Evolutionary conservation across 202 grass and related monocot species (phyloP), one percentile per base, ranked within the genome.

Genomic region (Schoenoplectus tabernaemontani): DNA sequence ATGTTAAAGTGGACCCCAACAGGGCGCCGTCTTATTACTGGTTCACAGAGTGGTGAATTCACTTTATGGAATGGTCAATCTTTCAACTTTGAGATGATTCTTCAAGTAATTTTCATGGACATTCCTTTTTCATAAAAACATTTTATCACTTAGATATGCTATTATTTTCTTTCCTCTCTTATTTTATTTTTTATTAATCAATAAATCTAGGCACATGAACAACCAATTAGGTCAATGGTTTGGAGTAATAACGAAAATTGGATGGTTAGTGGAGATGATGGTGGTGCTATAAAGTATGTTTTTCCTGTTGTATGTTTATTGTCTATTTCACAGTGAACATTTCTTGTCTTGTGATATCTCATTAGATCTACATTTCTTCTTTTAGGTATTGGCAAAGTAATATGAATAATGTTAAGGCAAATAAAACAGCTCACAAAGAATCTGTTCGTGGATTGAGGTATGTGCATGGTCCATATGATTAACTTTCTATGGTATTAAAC

Each of bases 41-140:
- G 96, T 76, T 99, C 96, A 53, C 89, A 94, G 22, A 99, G 96
- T 54, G 96, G 96, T 76, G 96, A 99, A 87, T 99, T 99, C 73
- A 99, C 96, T 46, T 76, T 99, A 60, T 99, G 96, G 96, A 99
- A 99, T 91, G 96, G 96, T 5, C 96, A 99, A 86, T 99, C 96
- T 86, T 99, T 99, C 87, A 99, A 99, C 75, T 99, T 99, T 84
- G 96, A 99, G 84, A 99, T 99, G 96, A 99, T 99, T 82, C 96
- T 99, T 88, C 96, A 99, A 89, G 96, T 99, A 94, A 84, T 82
- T 68, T 7, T 54, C 47, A 51, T 64, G 50, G 57, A 9, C 62
- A 83, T 37, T 77, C 67, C 3, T 22, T 86, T 84, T 58, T 78
- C 28, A 84, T 30, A 28, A 76, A 36, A 36, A 57, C 32, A 73